Evolutionary conservation across 73 alveolate genomes (phyloP), one percentile per base, ranked within the genome.

Genomic region (Uronychia setigera): DNA sequence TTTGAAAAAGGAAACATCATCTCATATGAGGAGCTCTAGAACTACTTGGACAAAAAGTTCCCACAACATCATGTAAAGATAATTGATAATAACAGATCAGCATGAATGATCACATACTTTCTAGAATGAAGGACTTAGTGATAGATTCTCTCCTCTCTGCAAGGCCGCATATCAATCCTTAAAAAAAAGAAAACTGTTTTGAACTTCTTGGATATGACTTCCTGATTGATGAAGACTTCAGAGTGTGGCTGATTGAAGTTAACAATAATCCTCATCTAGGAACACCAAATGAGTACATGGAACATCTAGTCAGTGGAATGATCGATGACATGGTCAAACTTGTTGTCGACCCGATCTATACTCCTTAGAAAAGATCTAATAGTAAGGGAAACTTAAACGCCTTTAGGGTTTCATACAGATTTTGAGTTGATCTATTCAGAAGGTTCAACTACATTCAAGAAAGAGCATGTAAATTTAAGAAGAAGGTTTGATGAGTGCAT

Each of bases 1-100:
- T 92, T 81, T 85, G 99, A 95, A 82, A 82, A 88, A 32, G 99
- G 99, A 32, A 95, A 95, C 79, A 95, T 94, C 76, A 89, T 95
- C 1, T 80, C 96, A 35, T 91, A 83, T 35, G 84, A 94, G 46
- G 96, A 82, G 25, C 83, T 93, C 33, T 88, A 95, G 84, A 33
- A 88, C 29, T 88, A 82, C 76, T 78, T 95, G 59, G 94, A 92
- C 58, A 79, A 89, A 75, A 84, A 83, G 26, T 92, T 29, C 74
- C 94, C 95, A 67, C 75, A 95, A 33, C 94, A 85, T 76, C 77
- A 92, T 58, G 85, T 93, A 0, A 88, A n/a, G n/a, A 78, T 82
- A 11, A 19, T 19, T 46, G 67, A 46, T 46, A 19, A 46, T 5
- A 46, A 19, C 5, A 94, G 60, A 81, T 93, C 26, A 91, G 82